Percentiles rank a stretch among this genome's conserved stretches.
Conservation (phyloP, 768 basidiomycete species). For the Phylloporus sp. region DNA sequence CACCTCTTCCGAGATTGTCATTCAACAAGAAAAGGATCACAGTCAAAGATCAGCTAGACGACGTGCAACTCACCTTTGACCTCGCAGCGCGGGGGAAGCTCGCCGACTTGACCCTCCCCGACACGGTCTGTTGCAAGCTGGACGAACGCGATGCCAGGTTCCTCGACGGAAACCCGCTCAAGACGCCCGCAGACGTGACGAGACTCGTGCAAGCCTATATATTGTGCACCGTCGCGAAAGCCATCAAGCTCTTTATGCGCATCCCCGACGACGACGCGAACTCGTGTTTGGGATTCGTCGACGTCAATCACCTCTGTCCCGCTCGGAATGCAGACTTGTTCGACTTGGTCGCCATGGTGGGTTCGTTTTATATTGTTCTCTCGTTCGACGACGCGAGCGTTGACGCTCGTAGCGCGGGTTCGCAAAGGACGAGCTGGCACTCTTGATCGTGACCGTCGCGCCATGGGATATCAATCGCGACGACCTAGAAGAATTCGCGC, state of each 20-base stretch:
- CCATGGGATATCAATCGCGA: conserved; percentile 2
- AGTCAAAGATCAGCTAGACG: not conserved
- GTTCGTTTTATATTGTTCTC: not conserved
- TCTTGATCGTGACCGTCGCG: conserved; percentile 1
- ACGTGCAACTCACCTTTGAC: not conserved
- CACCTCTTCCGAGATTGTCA: not conserved
- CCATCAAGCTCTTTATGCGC: not conserved
- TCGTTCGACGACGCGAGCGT: not conserved
- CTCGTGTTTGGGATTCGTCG: not conserved
- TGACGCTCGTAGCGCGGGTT: not conserved
- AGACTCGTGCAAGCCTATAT: conserved; percentile 2
- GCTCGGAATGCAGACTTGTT: not conserved
- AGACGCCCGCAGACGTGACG: conserved; percentile 3
- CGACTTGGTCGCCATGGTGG: conserved; percentile 1
- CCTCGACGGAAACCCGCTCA: not conserved
- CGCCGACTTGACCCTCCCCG: not conserved
- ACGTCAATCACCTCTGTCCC: conserved; percentile 8
- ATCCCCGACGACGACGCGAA: not conserved
- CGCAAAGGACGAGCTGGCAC: not conserved
- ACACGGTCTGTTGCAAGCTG: not conserved
- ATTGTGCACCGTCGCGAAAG: conserved; percentile 1
- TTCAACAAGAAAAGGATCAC: no score
- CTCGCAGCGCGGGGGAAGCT: not conserved
- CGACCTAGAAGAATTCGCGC: conserved; percentile 4
- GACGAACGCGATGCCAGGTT: not conserved